A percentile compares a stretch with the other conserved stretches of the same genome.
phyloP scores from a whole-genome alignment of 1,139 yeast species.

The Schwanniomyces etchellsii region DNA sequence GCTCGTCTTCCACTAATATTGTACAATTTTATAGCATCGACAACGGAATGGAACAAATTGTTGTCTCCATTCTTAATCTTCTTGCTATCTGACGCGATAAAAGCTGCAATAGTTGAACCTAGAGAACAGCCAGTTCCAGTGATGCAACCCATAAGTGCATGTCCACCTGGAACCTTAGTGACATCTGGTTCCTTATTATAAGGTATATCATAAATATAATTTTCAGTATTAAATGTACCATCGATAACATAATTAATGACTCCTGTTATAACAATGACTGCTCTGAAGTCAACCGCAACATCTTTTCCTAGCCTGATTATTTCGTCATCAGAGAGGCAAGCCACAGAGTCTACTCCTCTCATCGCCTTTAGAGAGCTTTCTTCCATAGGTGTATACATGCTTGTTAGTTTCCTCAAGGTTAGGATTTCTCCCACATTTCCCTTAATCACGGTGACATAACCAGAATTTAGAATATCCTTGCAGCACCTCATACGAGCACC shows the following conservation, averaged over 20 bases:
- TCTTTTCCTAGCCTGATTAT: constrained; percentile 36
- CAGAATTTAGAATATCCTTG: constrained; percentile 45
- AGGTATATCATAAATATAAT: constrained; percentile 1
- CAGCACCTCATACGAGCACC: constrained; percentile 47
- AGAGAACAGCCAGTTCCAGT: constrained; percentile 89
- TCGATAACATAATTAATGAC: constrained; percentile 23
- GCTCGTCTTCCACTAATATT: constrained; percentile 64
- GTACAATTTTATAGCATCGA: constrained; percentile 56
- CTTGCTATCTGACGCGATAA: constrained; percentile 42
- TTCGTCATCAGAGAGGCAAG: constrained; percentile 23
- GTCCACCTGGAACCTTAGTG: constrained; percentile 49
- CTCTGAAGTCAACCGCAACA: constrained; percentile 50
- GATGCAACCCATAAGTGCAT: constrained; percentile 60
- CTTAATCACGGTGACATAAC: constrained; percentile 67
- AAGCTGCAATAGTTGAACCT: constrained; percentile 68
- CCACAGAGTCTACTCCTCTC: constrained; percentile 73
- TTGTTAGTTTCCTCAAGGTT: constrained; percentile 31
- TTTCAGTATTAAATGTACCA: constrained; percentile 4
- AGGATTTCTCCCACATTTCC: constrained; percentile 85
- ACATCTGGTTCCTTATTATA: constrained; percentile 1
- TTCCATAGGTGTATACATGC: constrained; percentile 28
- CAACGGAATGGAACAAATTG: constrained; percentile 42
- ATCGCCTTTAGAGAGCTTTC: constrained; percentile 26
- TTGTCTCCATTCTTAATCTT: constrained; percentile 8
- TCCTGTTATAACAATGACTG: constrained; percentile 71